Base-by-base conservation (phyloP, 1,284 basidiomycete species). In the Tilletia caries region DNA sequence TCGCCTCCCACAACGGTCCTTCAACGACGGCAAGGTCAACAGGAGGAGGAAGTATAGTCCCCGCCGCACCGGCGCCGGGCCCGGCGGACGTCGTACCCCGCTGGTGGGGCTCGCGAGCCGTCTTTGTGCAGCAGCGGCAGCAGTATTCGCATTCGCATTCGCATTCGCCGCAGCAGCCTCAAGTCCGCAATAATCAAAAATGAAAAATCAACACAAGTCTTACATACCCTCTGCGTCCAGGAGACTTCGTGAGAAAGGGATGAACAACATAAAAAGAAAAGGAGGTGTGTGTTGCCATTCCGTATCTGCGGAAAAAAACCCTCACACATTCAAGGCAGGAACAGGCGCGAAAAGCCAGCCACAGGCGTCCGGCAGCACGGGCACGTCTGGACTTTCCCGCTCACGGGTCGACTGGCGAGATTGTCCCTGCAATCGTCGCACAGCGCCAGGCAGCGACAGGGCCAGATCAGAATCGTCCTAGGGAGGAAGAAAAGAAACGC, bases 361-460 rank as follows among this genome's bases (percentile, higher is more conserved):
- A 79, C 74, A 12, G 78, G 78, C 13, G 78, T 76, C 37, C 78
- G 73, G 58, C 78, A 79, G 3, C 76, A 78, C 13, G 78, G 78
- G 44, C 78, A 79, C 3, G 76, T 71, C 46, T 76, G 78, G 15
- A 70, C 52, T 5, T 68, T 69, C 15, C 70, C 67, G 0, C 32
- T 27, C 13, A 37, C 58, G 27, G 78, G 78, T 3, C 74, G 67
- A 1, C 70, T 71, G 15, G 77, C 79, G 5, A 82, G 71, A 1
- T 75, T 74, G n/a, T 78, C 75, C 10, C 80, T 65, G 66, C 80
- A 82, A 18, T 70, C 75, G 65, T 79, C 76, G 68, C 80, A 82
- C 1, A 82, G 75, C n/a, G 75, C 77, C 3, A 82, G 67, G 66
- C 80, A 82, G n/a, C 79, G 77, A 60, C 80, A 82, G 20, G 80